These are phyloP conservation scores for Linderniella brevidens DNA, from an alignment of 257 asterid species.

Conservation along the genomic window DNA sequence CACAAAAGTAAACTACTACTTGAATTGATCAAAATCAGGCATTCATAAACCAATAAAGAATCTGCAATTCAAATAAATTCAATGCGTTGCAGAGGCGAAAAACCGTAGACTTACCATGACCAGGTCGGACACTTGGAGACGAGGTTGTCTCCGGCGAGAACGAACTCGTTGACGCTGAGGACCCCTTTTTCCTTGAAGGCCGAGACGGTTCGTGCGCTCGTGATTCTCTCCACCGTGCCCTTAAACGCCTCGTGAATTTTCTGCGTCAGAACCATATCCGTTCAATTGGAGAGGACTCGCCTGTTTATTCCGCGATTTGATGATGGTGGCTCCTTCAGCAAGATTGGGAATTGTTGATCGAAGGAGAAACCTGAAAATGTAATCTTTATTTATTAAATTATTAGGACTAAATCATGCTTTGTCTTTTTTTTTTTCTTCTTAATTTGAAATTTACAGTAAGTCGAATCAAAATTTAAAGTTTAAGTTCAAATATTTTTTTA, in stretches of 20 bases:
- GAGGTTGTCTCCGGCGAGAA: constrained; percentile 89
- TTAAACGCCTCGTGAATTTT: constrained; percentile 75
- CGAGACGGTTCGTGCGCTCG: constrained; percentile 83
- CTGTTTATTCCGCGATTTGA: background rate
- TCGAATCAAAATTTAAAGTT: too few species aligned
- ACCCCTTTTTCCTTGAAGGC: constrained; percentile 98
- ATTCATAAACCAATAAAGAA: background rate
- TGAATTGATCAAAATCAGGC: background rate
- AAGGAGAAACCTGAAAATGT: too few species aligned
- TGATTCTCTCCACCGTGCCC: constrained; percentile 84
- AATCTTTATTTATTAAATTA: too few species aligned
- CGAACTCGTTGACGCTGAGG: constrained; percentile 77
- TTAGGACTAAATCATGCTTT: too few species aligned
- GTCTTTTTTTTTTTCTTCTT: too few species aligned
- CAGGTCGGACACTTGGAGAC: too few species aligned
- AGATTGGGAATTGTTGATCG: too few species aligned
- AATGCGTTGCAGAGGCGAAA: too few species aligned
- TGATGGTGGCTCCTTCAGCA: too few species aligned
- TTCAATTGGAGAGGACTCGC: background rate
- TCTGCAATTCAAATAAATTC: background rate
- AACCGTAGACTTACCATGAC: constrained; percentile 18
- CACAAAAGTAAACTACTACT: too few species aligned
- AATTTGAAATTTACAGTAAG: too few species aligned
- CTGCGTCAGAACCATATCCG: constrained; percentile 62
- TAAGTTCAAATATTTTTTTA: too few species aligned